A percentile compares a stretch with the other conserved stretches of the same genome.
Evolutionary conservation across 2,329 filamentous ascomycete species (phyloP).

Genomic region (Phoma sp.): DNA sequence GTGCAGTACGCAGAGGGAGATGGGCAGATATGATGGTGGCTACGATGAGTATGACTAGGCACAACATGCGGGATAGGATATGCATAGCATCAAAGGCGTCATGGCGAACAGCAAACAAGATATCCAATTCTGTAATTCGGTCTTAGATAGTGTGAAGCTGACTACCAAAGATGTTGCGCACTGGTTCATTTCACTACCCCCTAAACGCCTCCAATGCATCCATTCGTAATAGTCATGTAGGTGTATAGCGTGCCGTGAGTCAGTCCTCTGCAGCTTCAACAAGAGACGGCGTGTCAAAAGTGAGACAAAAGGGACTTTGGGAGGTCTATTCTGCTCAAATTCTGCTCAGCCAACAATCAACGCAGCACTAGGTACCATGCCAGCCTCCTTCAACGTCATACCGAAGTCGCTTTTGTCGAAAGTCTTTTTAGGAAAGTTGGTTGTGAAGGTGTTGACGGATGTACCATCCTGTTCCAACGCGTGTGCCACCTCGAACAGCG

Average conservation of each 20-base stretch:
- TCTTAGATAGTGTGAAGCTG: not conserved
- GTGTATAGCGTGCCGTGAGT: not conserved
- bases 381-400: slow-evolving; percentile 90
- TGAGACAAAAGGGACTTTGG: too few relatives aligned
- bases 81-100: not conserved
- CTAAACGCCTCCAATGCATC: slow-evolving; percentile 23
- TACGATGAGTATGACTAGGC: slow-evolving; percentile 44
- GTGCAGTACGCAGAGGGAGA: slow-evolving; percentile 55
- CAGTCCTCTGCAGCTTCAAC: not conserved
- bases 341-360: slow-evolving; percentile 66
- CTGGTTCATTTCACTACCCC: not conserved
- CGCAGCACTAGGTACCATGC: slow-evolving; percentile 87
- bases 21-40: slow-evolving; percentile 48
- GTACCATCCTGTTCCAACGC: slow-evolving; percentile 74
- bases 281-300: too few relatives aligned
- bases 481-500: slow-evolving; percentile 88
- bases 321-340: slow-evolving; percentile 11
- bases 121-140: not conserved
- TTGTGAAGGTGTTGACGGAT: slow-evolving; percentile 76
- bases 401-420: slow-evolving; percentile 77
- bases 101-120: not conserved
- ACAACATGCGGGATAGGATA: not conserved
- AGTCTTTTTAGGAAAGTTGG: slow-evolving; percentile 85
- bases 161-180: not conserved
- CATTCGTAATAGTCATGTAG: slow-evolving; percentile 9